Evolutionary conservation across 1,284 basidiomycete species (phyloP), one percentile per base, ranked within the genome.

Genomic region (Mycena sp.): DNA sequence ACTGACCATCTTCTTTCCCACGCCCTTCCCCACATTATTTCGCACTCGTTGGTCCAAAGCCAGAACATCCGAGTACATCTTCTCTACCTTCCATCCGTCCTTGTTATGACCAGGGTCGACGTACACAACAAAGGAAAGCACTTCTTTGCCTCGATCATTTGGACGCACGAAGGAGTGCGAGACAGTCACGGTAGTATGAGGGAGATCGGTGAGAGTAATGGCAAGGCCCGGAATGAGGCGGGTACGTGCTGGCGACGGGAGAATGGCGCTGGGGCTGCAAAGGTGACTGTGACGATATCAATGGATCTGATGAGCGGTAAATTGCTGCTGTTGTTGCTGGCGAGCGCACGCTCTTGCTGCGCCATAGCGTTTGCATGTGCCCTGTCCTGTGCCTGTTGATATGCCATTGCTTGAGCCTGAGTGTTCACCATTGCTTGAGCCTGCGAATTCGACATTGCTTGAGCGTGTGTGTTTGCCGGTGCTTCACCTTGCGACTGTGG

Each of bases 41-140:
- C 90, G 78, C 70, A 90, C 78, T 62, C 90, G 77, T 72, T 88
- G 80, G 72, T 99, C 97, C 50, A 99, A 83, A 46, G 86, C 88
- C 32, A 97, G 80, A 37, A 99, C 93, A 68, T 98, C 96, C 56
- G 89, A 92, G 77, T 96, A 97, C 76, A 94, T 82, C 80, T 99
- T 99, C 79, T 98, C 95, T 28, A 99, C 86, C 71, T 87, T 92
- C 96, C 97, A 99, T 0, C 84, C 79, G 26, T 90, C 86, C 72
- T 91, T 89, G 43, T 86, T 84, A 58, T 83, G 81, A 7, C 88
- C 85, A 23, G 87, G 89, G 68, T 88, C 82, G 49, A 91, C 87
- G 64, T 79, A 78, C 55, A 96, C 87, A 65, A 92, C 81, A 74
- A 97, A 96, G 5, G 89, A 92, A 52, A 96, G 79, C 17, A 94